These are phyloP conservation scores for Chenopodium formosanum DNA, from an alignment of 148 eudicot species.

Conservation along the genomic window DNA sequence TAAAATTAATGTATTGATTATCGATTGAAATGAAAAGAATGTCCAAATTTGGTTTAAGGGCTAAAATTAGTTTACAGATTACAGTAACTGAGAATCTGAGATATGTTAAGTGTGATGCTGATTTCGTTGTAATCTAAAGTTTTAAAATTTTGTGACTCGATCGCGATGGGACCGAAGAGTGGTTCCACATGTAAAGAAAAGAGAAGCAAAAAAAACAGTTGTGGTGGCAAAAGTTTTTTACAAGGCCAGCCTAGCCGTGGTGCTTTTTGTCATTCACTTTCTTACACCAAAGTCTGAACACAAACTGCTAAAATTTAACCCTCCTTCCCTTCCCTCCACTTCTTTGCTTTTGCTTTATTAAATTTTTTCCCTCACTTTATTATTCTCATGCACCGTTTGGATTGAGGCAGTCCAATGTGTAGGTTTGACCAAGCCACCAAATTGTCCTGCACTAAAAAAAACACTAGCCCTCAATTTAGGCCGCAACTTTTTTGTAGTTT, in stretches of 20 bases:
- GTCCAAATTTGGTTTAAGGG: not conserved
- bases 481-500: constrained; percentile 24
- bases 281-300: constrained; percentile 16
- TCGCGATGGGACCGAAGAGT: constrained; percentile 5
- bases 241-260: constrained; percentile 12
- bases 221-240: not conserved
- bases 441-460: constrained; percentile 16
- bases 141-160: not conserved
- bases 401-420: constrained; percentile 28
- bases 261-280: constrained; percentile 17
- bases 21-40: not conserved
- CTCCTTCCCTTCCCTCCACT: constrained; percentile 12
- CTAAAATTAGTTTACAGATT: not conserved
- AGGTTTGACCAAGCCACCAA: constrained; percentile 60
- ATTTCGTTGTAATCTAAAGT: not conserved
- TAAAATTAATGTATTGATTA: not conserved
- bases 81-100: not conserved
- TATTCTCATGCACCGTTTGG: constrained; percentile 9
- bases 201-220: not conserved
- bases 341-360: constrained; percentile 16
- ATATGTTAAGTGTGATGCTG: not conserved
- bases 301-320: constrained; percentile 2
- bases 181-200: constrained; percentile 8
- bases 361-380: not conserved
- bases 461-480: constrained; percentile 33